These are phyloP conservation scores for Onygenales sp. DNA, from an alignment of 2,329 filamentous ascomycete species.

Conservation along the genomic window DNA sequence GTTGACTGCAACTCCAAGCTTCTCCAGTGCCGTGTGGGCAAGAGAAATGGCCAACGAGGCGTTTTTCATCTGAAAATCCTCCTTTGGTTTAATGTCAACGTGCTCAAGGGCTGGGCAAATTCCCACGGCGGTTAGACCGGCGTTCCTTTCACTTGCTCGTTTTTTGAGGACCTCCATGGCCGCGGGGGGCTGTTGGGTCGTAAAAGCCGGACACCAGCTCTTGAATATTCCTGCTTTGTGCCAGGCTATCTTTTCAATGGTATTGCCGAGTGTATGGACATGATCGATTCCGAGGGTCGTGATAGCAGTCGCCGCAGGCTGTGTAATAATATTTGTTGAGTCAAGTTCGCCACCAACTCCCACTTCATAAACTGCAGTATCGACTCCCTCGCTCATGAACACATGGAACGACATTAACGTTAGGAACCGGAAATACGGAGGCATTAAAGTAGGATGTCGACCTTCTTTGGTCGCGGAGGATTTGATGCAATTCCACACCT, in stretches of 20 bases:
- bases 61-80: constrained; percentile 51
- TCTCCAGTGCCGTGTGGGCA: constrained; percentile 35
- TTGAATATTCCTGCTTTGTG: constrained; percentile 65
- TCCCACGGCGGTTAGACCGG: constrained; percentile 36
- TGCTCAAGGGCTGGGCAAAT: constrained; percentile 38
- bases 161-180: constrained; percentile 38
- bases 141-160: constrained; percentile 44
- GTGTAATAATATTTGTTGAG: constrained; percentile 54
- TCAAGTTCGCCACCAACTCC: constrained; percentile 61
- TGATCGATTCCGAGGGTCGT: constrained; percentile 61
- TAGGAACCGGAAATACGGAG: constrained; percentile 42
- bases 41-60: constrained; percentile 44
- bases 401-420: constrained; percentile 54
- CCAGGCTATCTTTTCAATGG: constrained; percentile 59
- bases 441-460: constrained; percentile 26
- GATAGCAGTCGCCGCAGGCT: constrained; percentile 49
- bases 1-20: not conserved
- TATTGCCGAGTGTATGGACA: constrained; percentile 50
- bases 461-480: constrained; percentile 8
- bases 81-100: constrained; percentile 44
- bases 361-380: constrained; percentile 55
- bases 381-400: constrained; percentile 53
- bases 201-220: constrained; percentile 45
- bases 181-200: constrained; percentile 40
- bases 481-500: constrained; percentile 26